phyloP scores from a whole-genome alignment of 2,329 filamentous ascomycete genomes.

The Orbilia oligospora region DNA sequence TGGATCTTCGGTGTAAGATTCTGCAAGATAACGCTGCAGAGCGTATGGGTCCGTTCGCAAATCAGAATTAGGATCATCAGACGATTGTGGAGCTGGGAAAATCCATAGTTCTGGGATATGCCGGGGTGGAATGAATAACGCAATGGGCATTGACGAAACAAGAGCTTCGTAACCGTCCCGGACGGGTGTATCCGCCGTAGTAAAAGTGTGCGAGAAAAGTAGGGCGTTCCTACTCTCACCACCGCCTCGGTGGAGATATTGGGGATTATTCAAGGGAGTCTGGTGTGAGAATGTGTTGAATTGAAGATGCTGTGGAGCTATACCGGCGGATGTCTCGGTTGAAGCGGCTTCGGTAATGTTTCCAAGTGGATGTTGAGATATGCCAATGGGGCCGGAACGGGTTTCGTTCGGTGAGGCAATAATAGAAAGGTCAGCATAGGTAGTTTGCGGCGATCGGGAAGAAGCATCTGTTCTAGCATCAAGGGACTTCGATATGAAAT shows the following conservation, averaged over 20 bases:
- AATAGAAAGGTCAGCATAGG: conserved; percentile 22
- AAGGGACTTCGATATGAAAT: conserved; percentile 38
- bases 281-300: conserved; percentile 49
- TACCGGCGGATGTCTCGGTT: conserved; percentile 55
- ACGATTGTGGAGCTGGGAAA: conserved; percentile 56
- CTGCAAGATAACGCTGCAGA: conserved; percentile 53
- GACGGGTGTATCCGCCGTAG: conserved; percentile 57
- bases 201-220: conserved; percentile 44
- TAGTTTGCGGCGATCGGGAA: conserved; percentile 35
- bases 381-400: conserved; percentile 33
- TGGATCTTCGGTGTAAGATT: conserved; percentile 51
- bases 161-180: conserved; percentile 49
- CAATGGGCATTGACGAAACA: conserved; percentile 54
- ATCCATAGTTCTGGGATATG: conserved; percentile 59
- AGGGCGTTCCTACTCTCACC: conserved; percentile 21
- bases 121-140: conserved; percentile 59
- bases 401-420: conserved; percentile 33
- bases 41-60: conserved; percentile 50
- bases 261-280: conserved; percentile 21
- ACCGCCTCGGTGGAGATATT: conserved; percentile 19
- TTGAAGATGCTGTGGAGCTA: conserved; percentile 34
- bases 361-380: conserved; percentile 48
- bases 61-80: conserved; percentile 46
- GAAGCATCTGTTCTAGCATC: conserved; percentile 31
- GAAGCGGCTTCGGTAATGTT: conserved; percentile 57